Evolutionary conservation across 2,329 filamentous ascomycete species (phyloP).

Genomic region (Colletotrichum sp.): DNA sequence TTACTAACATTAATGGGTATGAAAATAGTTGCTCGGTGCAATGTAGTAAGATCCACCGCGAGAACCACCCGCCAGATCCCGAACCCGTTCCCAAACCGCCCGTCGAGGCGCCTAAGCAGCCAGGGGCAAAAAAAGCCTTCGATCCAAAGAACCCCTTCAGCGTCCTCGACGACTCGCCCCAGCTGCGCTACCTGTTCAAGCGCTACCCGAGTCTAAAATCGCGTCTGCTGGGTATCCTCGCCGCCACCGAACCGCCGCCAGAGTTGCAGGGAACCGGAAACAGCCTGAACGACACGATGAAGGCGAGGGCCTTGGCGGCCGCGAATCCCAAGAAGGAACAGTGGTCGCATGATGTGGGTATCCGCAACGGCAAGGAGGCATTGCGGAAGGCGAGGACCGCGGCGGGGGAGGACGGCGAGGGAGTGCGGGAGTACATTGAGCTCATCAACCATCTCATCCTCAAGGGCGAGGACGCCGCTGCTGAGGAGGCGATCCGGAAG

Average conservation of each 20-base stretch:
- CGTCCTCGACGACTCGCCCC: conserved; percentile 54
- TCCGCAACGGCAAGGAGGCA: conserved; percentile 59
- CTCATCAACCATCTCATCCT: conserved; percentile 57
- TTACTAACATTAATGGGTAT: background rate
- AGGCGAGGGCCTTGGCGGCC: conserved; percentile 16
- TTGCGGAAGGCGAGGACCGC: conserved; percentile 56
- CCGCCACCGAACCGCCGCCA: conserved; percentile 52
- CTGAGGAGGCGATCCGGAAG: conserved; percentile 44
- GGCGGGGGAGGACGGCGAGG: conserved; percentile 62
- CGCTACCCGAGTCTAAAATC: conserved; percentile 56
- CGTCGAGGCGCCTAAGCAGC: conserved; percentile 32
- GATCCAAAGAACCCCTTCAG: conserved; percentile 50
- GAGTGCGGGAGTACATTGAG: conserved; percentile 64
- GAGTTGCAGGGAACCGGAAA: conserved; percentile 3
- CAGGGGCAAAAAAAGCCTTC: conserved; percentile 21
- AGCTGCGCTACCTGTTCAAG: conserved; percentile 55
- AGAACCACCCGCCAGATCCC: conserved; percentile 51
- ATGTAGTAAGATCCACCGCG: conserved; percentile 59
- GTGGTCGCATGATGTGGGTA: conserved; percentile 66
- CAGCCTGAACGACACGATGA: conserved; percentile 22
- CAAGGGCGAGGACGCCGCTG: conserved; percentile 30
- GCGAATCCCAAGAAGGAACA: conserved; percentile 38
- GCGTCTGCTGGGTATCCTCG: conserved; percentile 54
- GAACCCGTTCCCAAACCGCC: conserved; percentile 31
- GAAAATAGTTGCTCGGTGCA: conserved; percentile 60